phyloP scores from a whole-genome alignment of 768 basidiomycete genomes.

The Rhodocollybia butyracea region DNA sequence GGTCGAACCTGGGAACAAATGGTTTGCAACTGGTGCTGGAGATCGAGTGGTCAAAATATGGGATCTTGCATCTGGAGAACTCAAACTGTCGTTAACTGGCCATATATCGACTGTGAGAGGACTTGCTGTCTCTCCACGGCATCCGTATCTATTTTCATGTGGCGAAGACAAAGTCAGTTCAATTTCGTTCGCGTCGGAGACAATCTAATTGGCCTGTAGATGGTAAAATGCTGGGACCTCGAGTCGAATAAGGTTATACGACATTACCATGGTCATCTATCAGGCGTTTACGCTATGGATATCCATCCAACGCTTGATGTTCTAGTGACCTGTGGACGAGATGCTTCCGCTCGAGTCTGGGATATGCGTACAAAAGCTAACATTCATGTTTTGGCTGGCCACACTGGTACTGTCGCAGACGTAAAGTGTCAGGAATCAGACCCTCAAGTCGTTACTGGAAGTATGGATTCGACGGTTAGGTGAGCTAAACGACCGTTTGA shows the following conservation, averaged over 20 bases:
- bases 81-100: constrained; percentile 94
- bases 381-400: constrained; percentile 89
- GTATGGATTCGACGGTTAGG: constrained; percentile 97
- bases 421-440: constrained; percentile 97
- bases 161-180: constrained; percentile 89
- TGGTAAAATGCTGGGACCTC: constrained; percentile 99
- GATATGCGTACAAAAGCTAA: constrained; percentile 99
- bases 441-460: constrained; percentile 96
- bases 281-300: constrained; percentile 92
- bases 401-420: constrained; percentile 92
- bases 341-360: constrained; percentile 97
- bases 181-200: neutral
- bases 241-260: constrained; percentile 99
- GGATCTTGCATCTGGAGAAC: constrained; percentile 96
- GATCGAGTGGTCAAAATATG: constrained; percentile 99
- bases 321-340: constrained; percentile 92
- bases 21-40: constrained; percentile 98
- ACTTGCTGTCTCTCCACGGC: constrained; percentile 85
- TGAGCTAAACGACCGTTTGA: constrained; percentile 21
- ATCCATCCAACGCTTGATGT: constrained; percentile 96
- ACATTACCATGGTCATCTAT: constrained; percentile 97
- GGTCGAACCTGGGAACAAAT: constrained; percentile 96
- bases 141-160: constrained; percentile 96
- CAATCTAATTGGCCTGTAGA: constrained; percentile 43
- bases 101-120: constrained; percentile 98